Conservation (phyloP, 1,139 yeast genomes). For the Geotrichum carabidarum region DNA sequence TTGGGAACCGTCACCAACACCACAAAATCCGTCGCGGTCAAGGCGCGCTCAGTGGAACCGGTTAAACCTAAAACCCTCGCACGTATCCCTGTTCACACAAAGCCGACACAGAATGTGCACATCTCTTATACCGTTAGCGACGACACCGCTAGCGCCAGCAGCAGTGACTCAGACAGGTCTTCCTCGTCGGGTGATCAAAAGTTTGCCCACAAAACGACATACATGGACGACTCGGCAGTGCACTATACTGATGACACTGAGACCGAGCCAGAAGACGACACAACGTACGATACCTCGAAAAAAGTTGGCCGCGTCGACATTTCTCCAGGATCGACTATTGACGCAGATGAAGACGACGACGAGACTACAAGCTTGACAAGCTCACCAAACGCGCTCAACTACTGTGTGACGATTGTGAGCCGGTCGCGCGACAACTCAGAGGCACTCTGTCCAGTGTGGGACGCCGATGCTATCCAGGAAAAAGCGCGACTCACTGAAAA, state of each 20-base stretch:
- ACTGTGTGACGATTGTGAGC: constrained; percentile 6
- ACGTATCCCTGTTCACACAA: no score
- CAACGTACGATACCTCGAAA: neutral
- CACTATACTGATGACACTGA: constrained; percentile 9
- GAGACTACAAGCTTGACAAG: neutral
- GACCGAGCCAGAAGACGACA: constrained; percentile 4
- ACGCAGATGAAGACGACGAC: constrained; percentile 3
- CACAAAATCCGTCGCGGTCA: neutral
- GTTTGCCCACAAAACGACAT: neutral
- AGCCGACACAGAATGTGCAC: neutral
- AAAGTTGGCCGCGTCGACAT: neutral
- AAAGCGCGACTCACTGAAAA: constrained; percentile 28
- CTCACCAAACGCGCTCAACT: neutral
- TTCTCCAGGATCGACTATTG: neutral
- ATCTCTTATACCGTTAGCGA: neutral
- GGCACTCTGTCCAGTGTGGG: constrained; percentile 35
- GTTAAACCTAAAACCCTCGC: neutral
- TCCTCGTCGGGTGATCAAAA: neutral
- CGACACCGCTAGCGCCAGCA: constrained; percentile 2
- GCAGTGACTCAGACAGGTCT: neutral
- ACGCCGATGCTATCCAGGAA: constrained; percentile 29
- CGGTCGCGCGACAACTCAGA: constrained; percentile 30
- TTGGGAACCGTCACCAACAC: constrained; percentile 18
- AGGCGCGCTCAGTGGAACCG: neutral
- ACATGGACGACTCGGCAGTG: neutral